These are phyloP conservation scores for Digitaria exilis DNA, from an alignment of 202 grass and related monocot genomes.

Conservation along the genomic window DNA sequence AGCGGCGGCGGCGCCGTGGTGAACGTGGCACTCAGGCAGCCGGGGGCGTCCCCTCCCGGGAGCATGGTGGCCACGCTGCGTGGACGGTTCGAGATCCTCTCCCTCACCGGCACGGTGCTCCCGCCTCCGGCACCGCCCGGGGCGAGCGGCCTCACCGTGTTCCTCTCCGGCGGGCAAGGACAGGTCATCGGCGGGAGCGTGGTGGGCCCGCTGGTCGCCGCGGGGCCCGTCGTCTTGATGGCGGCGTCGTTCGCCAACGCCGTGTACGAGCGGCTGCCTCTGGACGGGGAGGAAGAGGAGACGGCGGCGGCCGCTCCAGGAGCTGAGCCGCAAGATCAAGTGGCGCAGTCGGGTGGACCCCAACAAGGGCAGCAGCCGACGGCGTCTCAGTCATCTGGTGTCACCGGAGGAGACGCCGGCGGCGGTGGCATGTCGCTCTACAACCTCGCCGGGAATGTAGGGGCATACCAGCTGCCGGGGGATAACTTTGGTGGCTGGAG, in stretches of 20 bases:
- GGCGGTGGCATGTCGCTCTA: slow-evolving; percentile 85
- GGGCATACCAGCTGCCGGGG: slow-evolving; percentile 65
- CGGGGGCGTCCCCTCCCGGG: slow-evolving; percentile 73
- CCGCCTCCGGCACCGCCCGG: slow-evolving; percentile 83
- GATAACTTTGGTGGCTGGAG: slow-evolving; percentile 72
- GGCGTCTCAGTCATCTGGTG: slow-evolving; percentile 75
- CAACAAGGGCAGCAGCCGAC: slow-evolving; percentile 64
- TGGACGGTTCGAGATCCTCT: slow-evolving; percentile 96
- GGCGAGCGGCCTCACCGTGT: slow-evolving; percentile 78
- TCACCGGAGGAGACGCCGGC: slow-evolving; percentile 65
- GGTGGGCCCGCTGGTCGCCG: slow-evolving; percentile 70
- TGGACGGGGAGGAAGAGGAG: slow-evolving; percentile 77
- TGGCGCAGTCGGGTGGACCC: slow-evolving; percentile 32
- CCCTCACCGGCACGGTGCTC: slow-evolving; percentile 86
- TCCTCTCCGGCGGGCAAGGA: slow-evolving; percentile 84
- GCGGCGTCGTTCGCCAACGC: slow-evolving; percentile 89
- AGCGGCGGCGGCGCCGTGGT: slow-evolving; percentile 77
- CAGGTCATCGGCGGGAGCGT: slow-evolving; percentile 94
- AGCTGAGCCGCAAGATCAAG: slow-evolving; percentile 46
- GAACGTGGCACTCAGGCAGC: slow-evolving; percentile 87
- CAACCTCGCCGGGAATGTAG: slow-evolving; percentile 82
- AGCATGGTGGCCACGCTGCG: slow-evolving; percentile 89
- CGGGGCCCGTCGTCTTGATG: slow-evolving; percentile 86
- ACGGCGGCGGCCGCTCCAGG: slow-evolving; percentile 16
- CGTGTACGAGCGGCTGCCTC: slow-evolving; percentile 89